phyloP scores from a whole-genome alignment of 2,329 filamentous ascomycete genomes.

The Nigrospora osmanthi region DNA sequence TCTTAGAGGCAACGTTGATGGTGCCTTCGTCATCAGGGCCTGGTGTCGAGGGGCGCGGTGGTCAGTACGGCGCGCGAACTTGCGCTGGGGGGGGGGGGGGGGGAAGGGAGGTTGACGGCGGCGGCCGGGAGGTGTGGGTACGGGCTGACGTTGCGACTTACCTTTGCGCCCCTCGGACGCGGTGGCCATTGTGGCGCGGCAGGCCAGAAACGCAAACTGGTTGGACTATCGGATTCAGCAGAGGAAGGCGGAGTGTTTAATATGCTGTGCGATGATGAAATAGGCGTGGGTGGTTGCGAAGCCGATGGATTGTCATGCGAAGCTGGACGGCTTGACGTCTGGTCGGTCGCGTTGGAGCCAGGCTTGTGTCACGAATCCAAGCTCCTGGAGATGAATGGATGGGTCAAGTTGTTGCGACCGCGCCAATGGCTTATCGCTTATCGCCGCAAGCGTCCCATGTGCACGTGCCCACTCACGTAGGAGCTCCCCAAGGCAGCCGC shows the following conservation, averaged over 20 bases:
- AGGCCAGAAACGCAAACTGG: neutral
- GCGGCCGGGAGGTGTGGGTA: neutral
- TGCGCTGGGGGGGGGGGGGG: neutral
- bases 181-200: constrained; percentile 3
- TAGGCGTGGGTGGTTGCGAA: neutral
- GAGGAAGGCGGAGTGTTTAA: neutral
- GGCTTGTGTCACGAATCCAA: too few relatives aligned
- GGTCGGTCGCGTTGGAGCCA: too few relatives aligned
- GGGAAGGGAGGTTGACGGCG: too few relatives aligned
- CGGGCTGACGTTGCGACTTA: neutral
- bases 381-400: too few relatives aligned
- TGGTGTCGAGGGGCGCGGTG: constrained; percentile 3
- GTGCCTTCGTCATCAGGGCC: constrained; percentile 47
- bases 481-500: too few relatives aligned
- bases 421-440: too few relatives aligned
- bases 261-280: neutral
- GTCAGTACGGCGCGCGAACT: neutral
- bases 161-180: constrained; percentile 8
- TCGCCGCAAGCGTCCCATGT: too few relatives aligned
- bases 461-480: too few relatives aligned
- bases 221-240: neutral
- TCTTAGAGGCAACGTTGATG: constrained; percentile 56
- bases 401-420: too few relatives aligned
- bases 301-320: constrained; percentile 1
- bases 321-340: neutral